These are phyloP conservation scores for Limonomyces culmigenus DNA, from an alignment of 1,284 basidiomycete genomes.

Conservation along the genomic window DNA sequence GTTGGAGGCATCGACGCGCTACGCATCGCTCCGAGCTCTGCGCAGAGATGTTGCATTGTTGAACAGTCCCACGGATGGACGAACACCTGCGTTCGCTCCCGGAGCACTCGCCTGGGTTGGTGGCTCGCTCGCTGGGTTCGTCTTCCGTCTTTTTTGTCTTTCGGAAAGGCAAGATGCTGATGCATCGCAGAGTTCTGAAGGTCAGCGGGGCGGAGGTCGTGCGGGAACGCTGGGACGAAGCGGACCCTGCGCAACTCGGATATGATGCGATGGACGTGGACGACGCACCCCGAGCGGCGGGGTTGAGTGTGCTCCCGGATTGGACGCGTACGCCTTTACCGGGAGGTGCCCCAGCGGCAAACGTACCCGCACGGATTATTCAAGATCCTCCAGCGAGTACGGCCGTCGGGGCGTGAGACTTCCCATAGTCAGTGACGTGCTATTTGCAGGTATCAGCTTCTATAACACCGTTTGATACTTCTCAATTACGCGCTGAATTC, in stretches of 20 bases:
- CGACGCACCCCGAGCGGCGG: conserved; percentile 14
- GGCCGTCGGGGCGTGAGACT: too few relatives aligned
- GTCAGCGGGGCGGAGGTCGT: conserved; percentile 68
- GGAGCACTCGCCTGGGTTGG: conserved; percentile 82
- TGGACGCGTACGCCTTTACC: conserved; percentile 59
- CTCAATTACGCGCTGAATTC: too few relatives aligned
- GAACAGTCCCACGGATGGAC: conserved; percentile 72
- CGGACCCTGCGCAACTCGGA: conserved; percentile 26
- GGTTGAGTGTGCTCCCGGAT: conserved; percentile 44
- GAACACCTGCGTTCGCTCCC: conserved; percentile 73
- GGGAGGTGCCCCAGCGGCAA: conserved; percentile 31
- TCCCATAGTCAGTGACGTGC: too few relatives aligned
- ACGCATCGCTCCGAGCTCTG: conserved; percentile 52
- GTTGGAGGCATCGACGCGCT: conserved; percentile 38
- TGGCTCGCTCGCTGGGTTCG: conserved; percentile 79
- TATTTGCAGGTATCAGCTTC: too few relatives aligned
- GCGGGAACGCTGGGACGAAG: conserved; percentile 74
- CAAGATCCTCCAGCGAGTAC: too few relatives aligned
- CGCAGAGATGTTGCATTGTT: conserved; percentile 59
- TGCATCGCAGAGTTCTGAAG: too few relatives aligned
- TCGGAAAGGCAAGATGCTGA: too few relatives aligned
- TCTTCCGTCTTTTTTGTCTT: too few relatives aligned
- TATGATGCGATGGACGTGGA: conserved; percentile 16
- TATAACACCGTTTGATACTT: too few relatives aligned
- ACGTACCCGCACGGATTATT: too few relatives aligned